Evolutionary conservation across 2,329 filamentous ascomycete genomes (phyloP), one percentile per base, ranked within the genome.

Genomic region (Coleophoma cylindrospora): DNA sequence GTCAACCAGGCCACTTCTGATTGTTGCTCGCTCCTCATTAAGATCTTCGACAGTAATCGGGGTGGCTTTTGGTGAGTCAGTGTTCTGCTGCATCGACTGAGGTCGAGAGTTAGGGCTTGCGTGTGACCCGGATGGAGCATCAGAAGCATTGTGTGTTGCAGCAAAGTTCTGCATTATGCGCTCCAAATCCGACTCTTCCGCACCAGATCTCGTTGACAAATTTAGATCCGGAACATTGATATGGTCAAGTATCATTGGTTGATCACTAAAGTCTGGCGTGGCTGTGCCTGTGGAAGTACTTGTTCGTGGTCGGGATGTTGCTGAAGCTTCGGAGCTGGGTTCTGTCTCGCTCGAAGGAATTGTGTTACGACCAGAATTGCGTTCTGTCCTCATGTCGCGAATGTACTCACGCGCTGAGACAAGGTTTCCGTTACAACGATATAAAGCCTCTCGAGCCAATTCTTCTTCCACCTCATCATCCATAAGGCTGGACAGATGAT

Each of bases 1-100:
- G 60, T 96, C 91, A 52, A 97, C 91, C 49, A 97, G 70, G 50
- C 89, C 85, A 17, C 81, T 76, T 37, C 89, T 82, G 38, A 97
- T 74, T n/a, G 76, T 78, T 4, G 79, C 75, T 43, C 94, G 84
- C 65, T 89, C 80, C 34, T 80, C 79, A 54, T 96, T 89, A 7
- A 99, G 74, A 56, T 91, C 86, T 51, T 96, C 89, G 50, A 91
- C 76, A 0, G 87, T 87, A 33, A 83, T 67, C 50, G 54, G 61
- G 40, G 59, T 56, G 32, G 50, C 48, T 15, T 45, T 41, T 27
- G 8, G 2, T 6, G 9, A 19, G 17, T 38, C 34, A 32, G 43
- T 13, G 19, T 41, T 10, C 7, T 15, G 33, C 22, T 14, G 27
- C 13, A 17, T 33, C 7, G 6, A 17, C 45, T 44, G n/a, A 22